Evolutionary conservation across 2,329 filamentous ascomycete species (phyloP), one percentile per base, ranked within the genome.

Genomic region (Cadophora gregata): DNA sequence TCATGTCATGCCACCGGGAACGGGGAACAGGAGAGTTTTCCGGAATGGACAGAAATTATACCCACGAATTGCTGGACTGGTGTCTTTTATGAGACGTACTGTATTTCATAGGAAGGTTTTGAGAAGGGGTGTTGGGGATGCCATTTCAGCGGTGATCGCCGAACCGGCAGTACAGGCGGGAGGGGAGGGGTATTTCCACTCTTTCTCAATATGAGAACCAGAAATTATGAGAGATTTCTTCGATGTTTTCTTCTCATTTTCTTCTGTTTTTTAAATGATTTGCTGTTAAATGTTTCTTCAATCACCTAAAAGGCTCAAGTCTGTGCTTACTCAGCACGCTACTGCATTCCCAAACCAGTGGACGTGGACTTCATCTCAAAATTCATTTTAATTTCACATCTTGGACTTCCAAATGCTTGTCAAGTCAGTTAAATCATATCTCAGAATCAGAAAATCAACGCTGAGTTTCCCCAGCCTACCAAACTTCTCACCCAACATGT

Each of bases 301-400:
- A 58, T 38, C 12, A 42, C 31, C 55, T 58, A 38, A 58, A 58
- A 21, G 33, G 31, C 10, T 36, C 55, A 58, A 25, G 21, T 14
- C 10, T 42, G n/a, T 19, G 55, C 33, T 58, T 58, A 58, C 55
- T 58, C 31, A 58, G 31, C 55, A 58, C n/a, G 55, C 55, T 58
- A 58, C 55, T 25, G 48, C 47, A 51, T 51, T 24, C 25, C 14
- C 55, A 42, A 12, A 27, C 3, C 4, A 31, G 31, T 3, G 7
- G 19, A n/a, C 19, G n/a, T n/a, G n/a, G n/a, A n/a, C n/a, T n/a
- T 9, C 29, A 19, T 24, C n/a, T 56, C 7, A 19, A 25, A 42
- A 19, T 58, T 38, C 25, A 24, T 25, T 33, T 25, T 33, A 36
- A 25, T 9, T 58, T 58, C 55, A 47, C 19, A 42, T 25, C 12